Evolutionary conservation across 1,139 yeast genomes (phyloP), one percentile per base, ranked within the genome.

Genomic region (Suhomyces panamericanus): DNA sequence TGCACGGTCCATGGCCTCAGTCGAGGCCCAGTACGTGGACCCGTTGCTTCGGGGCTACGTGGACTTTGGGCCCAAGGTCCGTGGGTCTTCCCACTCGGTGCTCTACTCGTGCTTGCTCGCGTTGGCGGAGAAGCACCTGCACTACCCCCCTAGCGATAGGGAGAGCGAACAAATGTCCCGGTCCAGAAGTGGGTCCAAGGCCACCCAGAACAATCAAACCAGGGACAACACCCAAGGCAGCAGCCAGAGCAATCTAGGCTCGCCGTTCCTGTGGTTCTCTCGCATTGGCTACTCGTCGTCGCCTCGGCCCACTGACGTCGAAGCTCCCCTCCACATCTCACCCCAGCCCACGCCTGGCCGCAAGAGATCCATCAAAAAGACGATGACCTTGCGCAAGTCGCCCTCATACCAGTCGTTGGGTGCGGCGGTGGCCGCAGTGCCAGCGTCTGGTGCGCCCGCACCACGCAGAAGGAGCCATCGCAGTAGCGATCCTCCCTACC

Each of bases 11-110:
- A 38, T 49, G 39, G 16, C 32, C 12, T 35, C 27, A 9, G 29
- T 51, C 20, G 52, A 47, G 22, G 14, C 12, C 36, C 26, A 17
- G 26, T 39, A 35, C 43, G 13, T 49, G 32, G 49, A 49, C 20
- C 52, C 52, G 4, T n/a, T 47, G 9, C 39, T 49, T 12, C 48
- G 45, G 20, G 28, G 32, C 16, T 49, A 43, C 44, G 26, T 49
- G n/a, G 33, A 24, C 9, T 13, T 15, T 1, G 38, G 35, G 10
- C 15, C 15, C 31, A 14, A 20, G 16, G 15, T 26, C 14, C 16
- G 24, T 4, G 24, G 24, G 9, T 20, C 35, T 7, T 20, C 33
- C 15, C 13, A 29, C 17, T 30, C 47, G 6, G 46, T 46, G 32
- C 37, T 49, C 30, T 49, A 48, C 17, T 26, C 36, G 44, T 42